phyloP scores from a whole-genome alignment of 2,329 filamentous ascomycete genomes.

The Fusarium abutilonis region DNA sequence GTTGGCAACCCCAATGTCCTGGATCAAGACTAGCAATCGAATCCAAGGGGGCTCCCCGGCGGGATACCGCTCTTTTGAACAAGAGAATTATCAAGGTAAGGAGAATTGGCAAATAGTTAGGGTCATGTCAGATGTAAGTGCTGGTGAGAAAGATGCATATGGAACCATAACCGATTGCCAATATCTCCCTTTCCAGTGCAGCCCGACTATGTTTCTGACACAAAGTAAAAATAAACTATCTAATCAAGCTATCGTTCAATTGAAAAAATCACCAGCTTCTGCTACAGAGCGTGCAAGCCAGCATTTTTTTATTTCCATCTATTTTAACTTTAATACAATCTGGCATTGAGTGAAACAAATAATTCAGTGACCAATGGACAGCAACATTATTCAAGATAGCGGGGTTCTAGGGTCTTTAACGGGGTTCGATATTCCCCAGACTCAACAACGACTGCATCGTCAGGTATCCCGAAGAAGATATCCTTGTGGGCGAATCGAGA shows the following conservation, averaged over 20 bases:
- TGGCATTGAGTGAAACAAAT: too few relatives aligned
- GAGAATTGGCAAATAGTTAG: conserved; percentile 62
- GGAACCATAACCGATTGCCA: too few relatives aligned
- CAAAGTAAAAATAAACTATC: too few relatives aligned
- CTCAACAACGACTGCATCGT: conserved; percentile 8
- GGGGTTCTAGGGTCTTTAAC: conserved; percentile 22
- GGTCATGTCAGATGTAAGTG: conserved; percentile 64
- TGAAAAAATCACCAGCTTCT: too few relatives aligned
- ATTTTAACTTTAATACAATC: too few relatives aligned
- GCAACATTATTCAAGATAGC: conserved; percentile 15
- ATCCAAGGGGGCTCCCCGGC: conserved; percentile 67
- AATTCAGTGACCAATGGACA: not conserved
- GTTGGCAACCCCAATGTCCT: conserved; percentile 69
- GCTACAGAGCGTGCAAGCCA: too few relatives aligned
- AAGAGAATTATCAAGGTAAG: not conserved
- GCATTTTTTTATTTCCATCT: too few relatives aligned
- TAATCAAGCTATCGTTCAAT: too few relatives aligned
- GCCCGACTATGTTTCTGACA: too few relatives aligned
- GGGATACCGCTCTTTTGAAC: not conserved
- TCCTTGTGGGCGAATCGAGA: not conserved
- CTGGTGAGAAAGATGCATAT: too few relatives aligned
- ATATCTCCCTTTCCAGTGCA: too few relatives aligned
- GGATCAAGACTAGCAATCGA: conserved; percentile 68
- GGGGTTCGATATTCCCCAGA: conserved; percentile 12
- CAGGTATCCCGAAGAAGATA: not conserved